phyloP scores from a whole-genome alignment of 768 basidiomycete genomes.

The Phaeotremella skinneri region DNA sequence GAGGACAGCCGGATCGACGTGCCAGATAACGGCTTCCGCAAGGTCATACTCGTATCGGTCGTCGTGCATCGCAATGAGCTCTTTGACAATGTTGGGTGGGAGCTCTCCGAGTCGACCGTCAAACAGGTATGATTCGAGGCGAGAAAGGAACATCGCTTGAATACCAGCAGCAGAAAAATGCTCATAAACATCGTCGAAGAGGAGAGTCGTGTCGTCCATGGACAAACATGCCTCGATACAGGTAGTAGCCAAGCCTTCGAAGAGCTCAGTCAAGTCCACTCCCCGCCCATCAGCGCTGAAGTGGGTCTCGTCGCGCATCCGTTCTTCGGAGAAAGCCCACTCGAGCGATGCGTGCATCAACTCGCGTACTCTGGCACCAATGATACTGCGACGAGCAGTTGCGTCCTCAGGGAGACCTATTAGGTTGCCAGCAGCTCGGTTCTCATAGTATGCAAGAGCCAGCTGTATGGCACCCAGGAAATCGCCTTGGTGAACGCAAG shows the following conservation, averaged over 20 bases:
- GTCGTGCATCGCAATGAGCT: slow-evolving; percentile 73
- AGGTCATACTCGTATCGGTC: slow-evolving; percentile 67
- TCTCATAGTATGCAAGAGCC: slow-evolving; percentile 74
- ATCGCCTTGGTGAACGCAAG: slow-evolving; percentile 77
- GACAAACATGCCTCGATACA: slow-evolving; percentile 67
- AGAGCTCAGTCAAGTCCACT: slow-evolving; percentile 84
- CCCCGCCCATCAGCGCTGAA: slow-evolving; percentile 76
- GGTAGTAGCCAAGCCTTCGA: slow-evolving; percentile 72
- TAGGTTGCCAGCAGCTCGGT: slow-evolving; percentile 71
- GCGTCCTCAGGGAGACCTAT: slow-evolving; percentile 76
- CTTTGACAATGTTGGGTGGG: slow-evolving; percentile 84
- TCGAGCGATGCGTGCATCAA: slow-evolving; percentile 82
- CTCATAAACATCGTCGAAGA: slow-evolving; percentile 92
- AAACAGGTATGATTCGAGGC: slow-evolving; percentile 79
- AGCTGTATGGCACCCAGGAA: slow-evolving; percentile 88
- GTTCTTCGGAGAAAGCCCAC: slow-evolving; percentile 92
- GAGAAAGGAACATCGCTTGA: slow-evolving; percentile 72
- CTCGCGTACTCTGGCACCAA: slow-evolving; percentile 73
- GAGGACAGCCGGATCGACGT: slow-evolving; percentile 83
- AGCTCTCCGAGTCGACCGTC: slow-evolving; percentile 68
- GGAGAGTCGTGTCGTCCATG: slow-evolving; percentile 74
- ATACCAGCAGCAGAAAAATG: slow-evolving; percentile 82
- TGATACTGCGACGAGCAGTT: slow-evolving; percentile 60
- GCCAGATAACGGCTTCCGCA: slow-evolving; percentile 90
- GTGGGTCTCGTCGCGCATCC: slow-evolving; percentile 87